Evolutionary conservation across 2,329 filamentous ascomycete species (phyloP), one percentile per base, ranked within the genome.

Genomic region (Fusarium sp.): DNA sequence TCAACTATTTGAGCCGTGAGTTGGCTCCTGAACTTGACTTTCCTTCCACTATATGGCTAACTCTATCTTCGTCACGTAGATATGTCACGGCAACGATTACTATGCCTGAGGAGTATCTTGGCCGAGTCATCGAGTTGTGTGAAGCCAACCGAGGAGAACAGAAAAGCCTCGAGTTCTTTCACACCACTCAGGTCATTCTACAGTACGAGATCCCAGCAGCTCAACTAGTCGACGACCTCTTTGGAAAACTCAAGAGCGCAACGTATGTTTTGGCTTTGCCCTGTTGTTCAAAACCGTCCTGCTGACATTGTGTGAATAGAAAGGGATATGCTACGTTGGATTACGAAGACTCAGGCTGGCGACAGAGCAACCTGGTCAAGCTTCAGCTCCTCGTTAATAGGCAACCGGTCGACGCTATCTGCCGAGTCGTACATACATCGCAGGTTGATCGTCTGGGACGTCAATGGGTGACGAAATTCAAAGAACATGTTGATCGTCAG

Each of bases 311-410:
- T 52, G 18, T 2, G 15, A 23, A 56, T 53, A 83, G 82, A 3
- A 98, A 97, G 79, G 96, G 96, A 11, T 99, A 99, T 75, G 96
- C 96, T 0, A 96, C 93, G 37, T 88, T 99, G 6, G 96, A 99
- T 80, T 99, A 99, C 78, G 96, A 99, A 82, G 96, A 99, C 74
- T 92, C 94, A 1, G 95, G 93, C 1, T 99, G 94, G 89, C 90
- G 92, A 23, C 83, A 88, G 65, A 94, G 92, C 76, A 90, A 90
- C 66, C 90, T 99, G 41, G 90, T 94, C 66, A 98, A 98, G 81
- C 86, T 99, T 37, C 94, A 98, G 79, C 85, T 99, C 3, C 88
- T 98, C 8, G 95, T 99, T 68, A 99, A 99, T 81, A 97, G 96
- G 79, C 86, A 89, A 28, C 93, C 96, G 1, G 96, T 99, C 3